Percentiles rank a stretch among this genome's conserved stretches.
These are phyloP conservation scores for Ambrosia trifida DNA, from an alignment of 129 eudicot species.

Conservation along the genomic window DNA sequence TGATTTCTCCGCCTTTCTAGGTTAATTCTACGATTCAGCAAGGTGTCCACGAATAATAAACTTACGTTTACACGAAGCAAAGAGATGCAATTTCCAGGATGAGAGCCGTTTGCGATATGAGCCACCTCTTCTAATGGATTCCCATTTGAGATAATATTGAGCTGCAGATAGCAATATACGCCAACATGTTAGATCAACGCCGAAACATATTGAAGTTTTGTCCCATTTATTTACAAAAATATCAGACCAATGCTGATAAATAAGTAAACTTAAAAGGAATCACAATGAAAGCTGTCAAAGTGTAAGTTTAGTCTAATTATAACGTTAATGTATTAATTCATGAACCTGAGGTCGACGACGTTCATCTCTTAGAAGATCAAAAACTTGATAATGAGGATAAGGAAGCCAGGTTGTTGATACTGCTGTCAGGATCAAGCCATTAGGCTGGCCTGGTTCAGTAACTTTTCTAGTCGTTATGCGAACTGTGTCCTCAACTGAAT, in stretches of 20 bases:
- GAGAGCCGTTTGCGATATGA: constrained; percentile 92
- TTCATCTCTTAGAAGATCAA: constrained; percentile 87
- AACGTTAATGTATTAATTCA: background rate
- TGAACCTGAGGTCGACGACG: constrained; percentile 77
- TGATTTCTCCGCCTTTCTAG: background rate
- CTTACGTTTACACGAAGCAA: constrained; percentile 83
- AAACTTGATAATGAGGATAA: constrained; percentile 77
- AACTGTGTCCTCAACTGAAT: constrained; percentile 81
- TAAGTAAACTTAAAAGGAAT: too few species aligned
- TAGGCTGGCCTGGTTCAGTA: constrained; percentile 80
- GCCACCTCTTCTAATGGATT: constrained; percentile 83
- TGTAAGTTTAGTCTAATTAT: too few species aligned
- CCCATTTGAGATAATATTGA: constrained; percentile 82
- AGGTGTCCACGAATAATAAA: background rate
- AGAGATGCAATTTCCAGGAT: constrained; percentile 87
- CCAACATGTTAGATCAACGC: constrained; percentile 9
- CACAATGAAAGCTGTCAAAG: too few species aligned
- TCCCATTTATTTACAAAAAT: too few species aligned
- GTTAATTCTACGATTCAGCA: background rate
- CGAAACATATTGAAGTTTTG: background rate
- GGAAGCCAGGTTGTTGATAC: constrained; percentile 91
- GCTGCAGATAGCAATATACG: constrained; percentile 35
- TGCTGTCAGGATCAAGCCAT: constrained; percentile 72
- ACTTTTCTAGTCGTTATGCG: constrained; percentile 81
- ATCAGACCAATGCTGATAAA: too few species aligned